Evolutionary conservation across 2,329 filamentous ascomycete genomes (phyloP), one percentile per base, ranked within the genome.

Genomic region (Aspergillus sp.): DNA sequence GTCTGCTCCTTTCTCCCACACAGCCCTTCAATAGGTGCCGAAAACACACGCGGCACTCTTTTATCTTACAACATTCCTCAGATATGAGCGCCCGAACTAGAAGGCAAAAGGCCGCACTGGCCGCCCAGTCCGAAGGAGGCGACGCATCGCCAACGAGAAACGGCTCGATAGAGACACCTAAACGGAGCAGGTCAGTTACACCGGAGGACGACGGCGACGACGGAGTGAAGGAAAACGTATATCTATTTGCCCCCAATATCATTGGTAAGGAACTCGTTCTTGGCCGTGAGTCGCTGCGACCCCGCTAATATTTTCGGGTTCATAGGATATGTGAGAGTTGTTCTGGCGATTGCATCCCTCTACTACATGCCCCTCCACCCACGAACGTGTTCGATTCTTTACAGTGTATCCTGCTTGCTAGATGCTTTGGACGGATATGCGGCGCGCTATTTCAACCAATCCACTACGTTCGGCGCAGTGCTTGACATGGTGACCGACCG

Each of bases 311-410:
- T 47, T n/a, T 18, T 5, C 61, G 20, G 53, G 55, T 13, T 20
- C 39, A 51, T 63, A 92, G 90, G 90, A 65, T 93, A 93, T 76
- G 82, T 79, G 57, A 87, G 90, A 68, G 89, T 95, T 70, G 78
- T 93, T 62, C 84, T 93, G 64, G 92, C 93, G 67, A 80, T 97
- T 68, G 91, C 90, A 48, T 97, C 95, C 26, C 87, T 99, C 64
- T 96, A 98, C 81, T 99, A 97, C 81, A 99, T 99, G 95, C 93
- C 95, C 51, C 85, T 98, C 53, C 95, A 99, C 75, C 93, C 93
- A n/a, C 89, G 93, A 68, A 96, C 93, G 38, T 98, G 93, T 79
- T 93, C 90, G 58, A 76, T 93, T 52, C 69, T 79, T 15, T 99
- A 99, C 82, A 93, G 88, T 72, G 80, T 99, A 58, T 98, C 93